Percentiles rank a stretch among this genome's conserved stretches.
Conservation (phyloP, 2,329 filamentous ascomycete genomes). For the Colletotrichum magnum region DNA sequence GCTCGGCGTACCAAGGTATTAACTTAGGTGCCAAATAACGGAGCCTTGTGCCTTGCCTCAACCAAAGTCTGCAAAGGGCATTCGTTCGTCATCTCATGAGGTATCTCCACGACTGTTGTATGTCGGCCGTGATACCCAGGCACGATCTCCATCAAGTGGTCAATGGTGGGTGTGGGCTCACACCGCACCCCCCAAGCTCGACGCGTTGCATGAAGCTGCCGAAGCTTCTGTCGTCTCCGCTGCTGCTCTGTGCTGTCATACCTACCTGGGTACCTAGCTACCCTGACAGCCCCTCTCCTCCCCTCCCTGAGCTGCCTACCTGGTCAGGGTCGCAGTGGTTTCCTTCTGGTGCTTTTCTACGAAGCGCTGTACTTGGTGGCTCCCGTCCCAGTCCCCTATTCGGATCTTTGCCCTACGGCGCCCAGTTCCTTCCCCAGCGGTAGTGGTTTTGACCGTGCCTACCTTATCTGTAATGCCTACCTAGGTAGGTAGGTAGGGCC, state of each 20-base stretch:
- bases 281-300: no score
- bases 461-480: neutral
- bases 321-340: neutral
- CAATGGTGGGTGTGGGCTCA: neutral
- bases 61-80: no score
- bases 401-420: neutral
- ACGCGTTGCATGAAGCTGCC: constrained; percentile 36
- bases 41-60: no score
- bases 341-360: constrained; percentile 31
- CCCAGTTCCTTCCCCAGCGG: neutral
- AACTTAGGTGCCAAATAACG: neutral
- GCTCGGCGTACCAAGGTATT: no score
- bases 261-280: constrained; percentile 1
- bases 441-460: neutral
- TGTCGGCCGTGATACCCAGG: no score
- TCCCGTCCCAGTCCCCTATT: no score
- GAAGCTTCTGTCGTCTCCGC: constrained; percentile 40
- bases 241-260: constrained; percentile 14
- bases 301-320: neutral
- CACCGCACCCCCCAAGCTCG: constrained; percentile 13
- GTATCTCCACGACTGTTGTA: no score
- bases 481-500: neutral
- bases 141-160: no score
- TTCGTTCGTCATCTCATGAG: no score
- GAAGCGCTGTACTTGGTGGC: neutral